Evolutionary conservation across 768 basidiomycete genomes (phyloP).

Genomic region (Psilocybe cyanescens): DNA sequence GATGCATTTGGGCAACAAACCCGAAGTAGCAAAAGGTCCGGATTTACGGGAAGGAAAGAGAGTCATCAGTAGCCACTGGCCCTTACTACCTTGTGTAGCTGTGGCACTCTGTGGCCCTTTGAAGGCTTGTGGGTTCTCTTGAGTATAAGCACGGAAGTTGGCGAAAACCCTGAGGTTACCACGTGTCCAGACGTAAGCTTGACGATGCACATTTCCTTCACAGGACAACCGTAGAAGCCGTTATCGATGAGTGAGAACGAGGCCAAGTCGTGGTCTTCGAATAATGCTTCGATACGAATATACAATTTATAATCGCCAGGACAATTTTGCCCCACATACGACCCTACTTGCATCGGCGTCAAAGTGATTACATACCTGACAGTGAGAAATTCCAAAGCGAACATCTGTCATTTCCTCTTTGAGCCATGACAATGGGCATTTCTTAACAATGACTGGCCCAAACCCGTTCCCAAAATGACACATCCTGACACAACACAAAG

Average conservation of each 20-base stretch:
- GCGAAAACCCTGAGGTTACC: neutral
- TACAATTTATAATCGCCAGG: neutral
- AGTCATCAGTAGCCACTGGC: too few species aligned
- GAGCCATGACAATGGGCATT: constrained; percentile 12
- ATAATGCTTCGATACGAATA: neutral
- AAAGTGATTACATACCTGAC: neutral
- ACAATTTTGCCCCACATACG: neutral
- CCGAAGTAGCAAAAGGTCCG: too few species aligned
- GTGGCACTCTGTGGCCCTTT: too few species aligned
- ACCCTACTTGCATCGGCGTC: neutral
- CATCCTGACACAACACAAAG: constrained; percentile 11
- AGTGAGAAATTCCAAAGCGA: neutral
- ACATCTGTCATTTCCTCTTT: constrained; percentile 8
- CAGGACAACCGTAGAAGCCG: neutral
- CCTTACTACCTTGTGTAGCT: too few species aligned
- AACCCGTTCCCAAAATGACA: constrained; percentile 4
- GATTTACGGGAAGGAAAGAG: too few species aligned
- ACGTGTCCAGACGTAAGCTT: neutral
- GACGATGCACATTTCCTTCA: neutral
- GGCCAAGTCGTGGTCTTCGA: neutral
- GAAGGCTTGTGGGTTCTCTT: too few species aligned
- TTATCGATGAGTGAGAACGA: neutral
- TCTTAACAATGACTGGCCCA: constrained; percentile 4
- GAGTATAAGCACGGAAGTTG: neutral
- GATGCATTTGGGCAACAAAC: too few species aligned